Base-by-base conservation (phyloP, 345 rosid species). In the Luvunga scandens region DNA sequence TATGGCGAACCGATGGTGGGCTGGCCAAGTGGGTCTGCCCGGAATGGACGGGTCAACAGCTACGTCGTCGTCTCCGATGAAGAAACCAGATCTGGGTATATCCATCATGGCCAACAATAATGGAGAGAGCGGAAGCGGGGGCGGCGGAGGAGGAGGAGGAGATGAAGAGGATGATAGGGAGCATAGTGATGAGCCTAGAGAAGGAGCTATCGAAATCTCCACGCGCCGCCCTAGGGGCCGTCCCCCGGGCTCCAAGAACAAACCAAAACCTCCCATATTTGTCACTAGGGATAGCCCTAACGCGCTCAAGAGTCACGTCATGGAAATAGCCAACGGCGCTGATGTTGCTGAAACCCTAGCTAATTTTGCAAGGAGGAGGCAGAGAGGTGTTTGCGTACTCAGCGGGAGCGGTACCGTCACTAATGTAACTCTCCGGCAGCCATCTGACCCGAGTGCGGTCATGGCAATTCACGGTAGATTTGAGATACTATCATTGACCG, bases 1-100 rank as follows among this genome's bases (percentile, higher is more conserved):
- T 77, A 89, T 92, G 97, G 94, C 97, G 59, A 92, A 91, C 79
- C 95, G 85, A 28, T 88, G 91, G 91, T 88, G 91, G 91, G 64
- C 85, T 6, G 85, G 91, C n/a, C 88, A 84, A 60, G 83, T 86
- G 28, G 88, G 89, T 71, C 78, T 88, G 6, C 80, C 86, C 0
- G 89, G 84, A 68, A 81, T 86, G 7, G 89, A 86, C 60, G 78
- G 83, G 7, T 31, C 81, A 45, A 45, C 50, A 9, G 71, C 85
- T 16, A 82, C 79, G 71, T 82, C 87, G 6, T 72, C 89, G 31
- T 74, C 86, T 28, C 77, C 81, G n/a, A 73, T 79, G n/a, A 83
- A 77, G 55, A 83, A 73, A 69, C 82, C 85, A 30, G 79, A 28
- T 55, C 83, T 80, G 83, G 75, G 61, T 56, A 85, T 57, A 61